phyloP scores from a whole-genome alignment of 2,329 filamentous ascomycete genomes.

The Immersiporthe knoxdaviesiana region DNA sequence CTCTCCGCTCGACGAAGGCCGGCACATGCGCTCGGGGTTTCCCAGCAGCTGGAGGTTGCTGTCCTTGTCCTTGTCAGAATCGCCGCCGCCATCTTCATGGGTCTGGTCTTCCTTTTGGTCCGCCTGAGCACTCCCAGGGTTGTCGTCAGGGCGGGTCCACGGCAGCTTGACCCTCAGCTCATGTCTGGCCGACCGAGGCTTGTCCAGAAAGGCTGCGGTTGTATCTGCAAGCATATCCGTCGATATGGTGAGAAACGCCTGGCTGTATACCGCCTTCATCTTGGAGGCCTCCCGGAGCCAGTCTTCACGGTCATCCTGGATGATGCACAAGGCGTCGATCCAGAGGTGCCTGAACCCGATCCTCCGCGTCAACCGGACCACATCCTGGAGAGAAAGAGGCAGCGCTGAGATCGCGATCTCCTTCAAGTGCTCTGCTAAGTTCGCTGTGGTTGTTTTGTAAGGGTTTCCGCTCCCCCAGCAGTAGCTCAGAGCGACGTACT shows the following conservation, averaged over 20 bases:
- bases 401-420: constrained; percentile 4
- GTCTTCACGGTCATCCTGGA: constrained; percentile 16
- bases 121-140: not conserved
- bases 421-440: not conserved
- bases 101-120: not conserved
- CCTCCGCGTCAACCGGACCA: not conserved
- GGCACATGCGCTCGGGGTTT: not conserved
- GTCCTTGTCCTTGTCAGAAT: not conserved
- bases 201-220: not conserved
- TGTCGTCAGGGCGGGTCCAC: not conserved
- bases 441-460: not conserved
- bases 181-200: not conserved
- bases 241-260: constrained; percentile 10
- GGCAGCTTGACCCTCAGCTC: constrained; percentile 1
- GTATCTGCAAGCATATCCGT: constrained; percentile 10
- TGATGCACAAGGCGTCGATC: constrained; percentile 16
- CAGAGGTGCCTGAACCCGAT: constrained; percentile 17
- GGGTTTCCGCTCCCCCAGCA: constrained; percentile 13
- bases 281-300: constrained; percentile 14
- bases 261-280: constrained; percentile 15
- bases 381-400: constrained; percentile 2
- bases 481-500: constrained; percentile 11
- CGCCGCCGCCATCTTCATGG: not conserved
- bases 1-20: not conserved
- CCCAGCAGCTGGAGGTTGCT: not conserved